phyloP scores from a whole-genome alignment of 1,284 basidiomycete species.

The Marasmius sp. region DNA sequence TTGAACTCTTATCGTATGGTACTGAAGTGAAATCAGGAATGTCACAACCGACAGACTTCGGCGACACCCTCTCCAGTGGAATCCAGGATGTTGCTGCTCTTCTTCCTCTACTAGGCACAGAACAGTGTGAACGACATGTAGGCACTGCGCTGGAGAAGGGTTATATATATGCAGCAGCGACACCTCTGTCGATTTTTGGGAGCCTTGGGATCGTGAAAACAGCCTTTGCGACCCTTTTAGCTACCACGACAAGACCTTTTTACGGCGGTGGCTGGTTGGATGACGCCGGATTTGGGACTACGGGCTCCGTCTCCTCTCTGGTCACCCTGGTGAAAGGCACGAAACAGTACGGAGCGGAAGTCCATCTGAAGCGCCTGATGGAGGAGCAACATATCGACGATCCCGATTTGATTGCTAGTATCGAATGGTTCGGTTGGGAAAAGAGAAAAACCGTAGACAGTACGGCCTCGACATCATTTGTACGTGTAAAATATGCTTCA shows the following conservation, averaged over 20 bases:
- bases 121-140: conserved; percentile 8
- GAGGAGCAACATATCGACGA: neutral
- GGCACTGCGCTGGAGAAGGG: conserved; percentile 4
- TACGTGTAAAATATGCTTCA: neutral
- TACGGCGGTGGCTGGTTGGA: neutral
- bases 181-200: conserved; percentile 9
- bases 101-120: conserved; percentile 5
- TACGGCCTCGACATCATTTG: neutral
- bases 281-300: neutral
- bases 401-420: neutral
- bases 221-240: neutral
- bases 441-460: neutral
- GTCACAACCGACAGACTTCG: neutral
- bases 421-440: neutral
- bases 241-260: neutral
- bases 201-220: conserved; percentile 10
- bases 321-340: neutral
- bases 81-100: conserved; percentile 8
- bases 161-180: conserved; percentile 8
- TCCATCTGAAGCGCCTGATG: neutral
- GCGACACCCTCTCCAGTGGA: neutral
- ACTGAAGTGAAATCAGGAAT: neutral
- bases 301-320: neutral
- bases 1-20: neutral
- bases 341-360: neutral